Evolutionary conservation across 73 alveolate genomes (phyloP), one percentile per base, ranked within the genome.

Genomic region (Paramecium biaurelia): DNA sequence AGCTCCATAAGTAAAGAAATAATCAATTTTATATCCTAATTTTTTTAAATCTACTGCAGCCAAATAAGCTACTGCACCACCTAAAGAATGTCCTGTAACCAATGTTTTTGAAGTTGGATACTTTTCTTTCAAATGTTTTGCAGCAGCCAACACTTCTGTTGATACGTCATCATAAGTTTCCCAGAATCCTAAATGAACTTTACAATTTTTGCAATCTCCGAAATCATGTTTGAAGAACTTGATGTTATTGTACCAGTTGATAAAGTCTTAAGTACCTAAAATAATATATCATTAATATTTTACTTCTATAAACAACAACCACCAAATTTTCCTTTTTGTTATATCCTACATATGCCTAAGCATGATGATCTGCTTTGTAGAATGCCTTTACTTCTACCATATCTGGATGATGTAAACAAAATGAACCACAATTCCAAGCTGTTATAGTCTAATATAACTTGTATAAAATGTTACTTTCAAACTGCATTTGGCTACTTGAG

Each of bases 31-130:
- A 15, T 30, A 70, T 21, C 85, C 94, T 32, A 70, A 63, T 20
- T 53, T 89, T 6, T 32, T 72, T 11, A 70, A 38, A 42, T 89
- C 92, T 0, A 89, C 79, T 43, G 94, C 74, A 4, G 90, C 84
- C 84, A 89, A 42, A 70, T 38, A 74, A n/a, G 94, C 94, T 2
- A 89, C 70, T 26, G 95, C 95, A 21, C 95, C 95, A 7, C 95
- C 95, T 21, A 92, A 57, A 12, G 93, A 82, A 84, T 92, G 95
- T 14, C 95, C 95, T 20, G 92, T 57, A 28, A 92, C 43, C 26
- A 85, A 58, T 14, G 63, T 10, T 45, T 84, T 26, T 12, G 82
- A 72, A 20, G 34, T 38, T 26, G 95, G 93, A 30, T 92, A 59
- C 1, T 59, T 85, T 6, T 35, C 47, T 32, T 57, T 70, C 47